Evolutionary conservation across 495 filamentous ascomycete species (phyloP), one percentile per base, ranked within the genome.

Genomic region (Hypomontagnella monticulosa): DNA sequence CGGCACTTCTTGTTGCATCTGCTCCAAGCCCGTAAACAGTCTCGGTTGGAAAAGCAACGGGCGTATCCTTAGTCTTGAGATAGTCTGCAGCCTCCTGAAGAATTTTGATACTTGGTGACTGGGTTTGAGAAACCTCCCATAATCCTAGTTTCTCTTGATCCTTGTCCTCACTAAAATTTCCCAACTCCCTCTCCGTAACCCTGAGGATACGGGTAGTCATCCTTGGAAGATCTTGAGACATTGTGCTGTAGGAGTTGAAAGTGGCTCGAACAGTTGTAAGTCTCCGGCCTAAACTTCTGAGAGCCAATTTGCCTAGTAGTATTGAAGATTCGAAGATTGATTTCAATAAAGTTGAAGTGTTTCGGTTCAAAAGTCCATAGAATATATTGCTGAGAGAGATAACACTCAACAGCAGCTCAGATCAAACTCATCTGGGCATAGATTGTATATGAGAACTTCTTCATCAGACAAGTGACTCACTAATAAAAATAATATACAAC

Each of bases 21-120:
- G 94, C 95, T 47, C 93, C 95, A 11, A 99, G 83, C 1, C 95
- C 95, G 75, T 99, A 99, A 8, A 99, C 95, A 4, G 95, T 99
- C 78, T 99, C 95, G 0, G 96, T 99, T 4, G 95, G 96, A 73
- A 99, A 99, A 7, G 92, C 96, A 40, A 99, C 91, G 14, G 93
- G 93, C 20, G 84, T 79, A 73, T 90, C 81, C 59, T 84, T 85
- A 27, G 79, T 80, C 27, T 77, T 85, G 33, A 96, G 81, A 59
- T 84, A 78, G 9, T 79, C 49, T 10, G 88, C 90, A 4, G 91
- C 91, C 30, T 79, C 71, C 41, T 50, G 70, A 56, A 89, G 70
- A 15, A 75, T 57, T 67, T 61, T 49, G 52, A 63, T 40, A 57
- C 62, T 57, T 10, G 56, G 56, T 18, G 57, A 67, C 52, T 66